A percentile compares a stretch with the other conserved stretches of the same genome.
Evolutionary conservation across 257 asterid species (phyloP).

Genomic region (Solanum bulbocastanum): DNA sequence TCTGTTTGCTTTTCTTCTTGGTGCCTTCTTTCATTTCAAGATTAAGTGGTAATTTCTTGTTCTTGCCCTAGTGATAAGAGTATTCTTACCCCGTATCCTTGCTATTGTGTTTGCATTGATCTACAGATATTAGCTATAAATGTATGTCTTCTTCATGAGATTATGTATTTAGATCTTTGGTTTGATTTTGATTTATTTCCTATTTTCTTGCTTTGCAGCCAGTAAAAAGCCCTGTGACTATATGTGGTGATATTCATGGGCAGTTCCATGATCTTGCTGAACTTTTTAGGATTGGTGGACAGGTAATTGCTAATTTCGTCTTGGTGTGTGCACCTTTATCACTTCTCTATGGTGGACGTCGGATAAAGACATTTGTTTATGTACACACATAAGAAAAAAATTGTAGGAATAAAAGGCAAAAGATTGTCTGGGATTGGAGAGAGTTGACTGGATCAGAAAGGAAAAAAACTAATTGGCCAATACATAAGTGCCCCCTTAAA

Average conservation of each 20-base stretch:
- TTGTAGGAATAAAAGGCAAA: neutral
- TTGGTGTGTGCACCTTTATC: neutral
- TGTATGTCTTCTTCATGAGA: neutral
- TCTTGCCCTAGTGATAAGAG: neutral
- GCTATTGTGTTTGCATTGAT: neutral
- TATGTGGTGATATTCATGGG: constrained; percentile 96
- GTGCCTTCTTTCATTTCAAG: neutral
- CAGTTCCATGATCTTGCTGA: constrained; percentile 96
- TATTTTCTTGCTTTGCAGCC: constrained; percentile 56
- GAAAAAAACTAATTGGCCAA: neutral
- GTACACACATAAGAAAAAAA: neutral
- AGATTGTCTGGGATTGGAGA: neutral
- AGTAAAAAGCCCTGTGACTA: constrained; percentile 89
- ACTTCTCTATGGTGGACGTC: neutral
- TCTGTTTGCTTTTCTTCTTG: neutral
- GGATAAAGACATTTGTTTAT: neutral
- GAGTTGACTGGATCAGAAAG: neutral
- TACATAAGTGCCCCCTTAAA: neutral
- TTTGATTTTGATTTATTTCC: neutral
- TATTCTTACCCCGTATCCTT: neutral
- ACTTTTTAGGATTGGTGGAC: constrained; percentile 94
- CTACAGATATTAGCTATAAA: neutral
- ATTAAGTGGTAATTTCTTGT: neutral
- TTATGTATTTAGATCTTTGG: neutral
- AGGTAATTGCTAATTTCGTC: constrained; percentile 36